Evolutionary conservation across 179 eudicot species (phyloP), one percentile per base, ranked within the genome.

Genomic region (Heliamphora pulchella): DNA sequence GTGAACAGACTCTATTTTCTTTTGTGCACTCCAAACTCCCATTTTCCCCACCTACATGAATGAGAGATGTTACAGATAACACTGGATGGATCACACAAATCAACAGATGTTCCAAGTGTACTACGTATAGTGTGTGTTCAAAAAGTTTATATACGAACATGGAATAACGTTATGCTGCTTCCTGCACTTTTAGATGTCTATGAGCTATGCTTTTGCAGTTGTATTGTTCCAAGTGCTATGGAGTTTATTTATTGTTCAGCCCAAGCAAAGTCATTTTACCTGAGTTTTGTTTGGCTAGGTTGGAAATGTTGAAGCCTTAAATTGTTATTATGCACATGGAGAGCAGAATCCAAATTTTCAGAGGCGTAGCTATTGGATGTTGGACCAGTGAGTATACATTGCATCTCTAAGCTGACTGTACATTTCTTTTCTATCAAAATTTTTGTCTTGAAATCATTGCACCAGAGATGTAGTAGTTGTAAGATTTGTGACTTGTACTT

Each of bases 311-410:
- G 96, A 94, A 86, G 97, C 97, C 82, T 82, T 96, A 77, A 92
- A 94, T 79, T 96, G 99, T 85, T 96, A 96, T 71, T 96, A 96
- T 79, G 98, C 97, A 15, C 94, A 90, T 84, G 98, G 99, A 80
- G 94, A 88, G 81, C 85, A 86, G 18, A 92, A 90, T 78, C 91
- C 91, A 5, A 89, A 81, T 83, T 94, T 96, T 83, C 98, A 92
- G 84, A 88, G 99, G 83, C 94, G 99, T 67, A 87, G 94, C 89
- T 96, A 85, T 81, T 96, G 99, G 99, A 94, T 96, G 91, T 82
- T 96, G 83, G 96, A 96, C 72, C 88, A 91, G 99, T 96, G 83
- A 92, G 98, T 92, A 48, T 74, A 31, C 69, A 74, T 50, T 53
- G 31, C 68, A 54, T 80, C 54, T 79, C 46, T 83, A 39, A 54